Base-by-base conservation (phyloP, 192 early-diverging fungal genomes). In the Funneliformis mosseae region DNA sequence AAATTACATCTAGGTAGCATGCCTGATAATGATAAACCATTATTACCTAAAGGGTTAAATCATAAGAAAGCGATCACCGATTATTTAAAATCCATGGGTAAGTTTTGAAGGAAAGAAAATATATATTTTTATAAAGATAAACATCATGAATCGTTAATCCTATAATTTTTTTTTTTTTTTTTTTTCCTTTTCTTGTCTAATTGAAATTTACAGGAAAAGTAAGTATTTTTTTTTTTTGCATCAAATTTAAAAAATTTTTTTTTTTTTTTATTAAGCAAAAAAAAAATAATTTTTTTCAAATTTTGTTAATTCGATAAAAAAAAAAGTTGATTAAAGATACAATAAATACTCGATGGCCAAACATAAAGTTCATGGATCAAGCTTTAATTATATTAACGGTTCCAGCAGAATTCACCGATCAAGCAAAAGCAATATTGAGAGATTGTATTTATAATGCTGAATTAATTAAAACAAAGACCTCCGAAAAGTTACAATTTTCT, bases 361-460 rank as follows among this genome's bases (percentile, higher is more conserved):
- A 39, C 3, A 28, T 75, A 38, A 60, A 75, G 9, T 75, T 75
- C n/a, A 18, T 60, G 46, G 55, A 75, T 23, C 45, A 75, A 10
- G 55, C 60, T 43, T 75, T 75, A 50, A 11, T 60, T 12, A 23
- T 75, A 27, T 11, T 89, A 14, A 89, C 88, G 5, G 88, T 89
- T 14, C 88, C 88, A 9, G 88, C 88, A 23, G 88, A 87, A 84
- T 89, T 86, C 82, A 84, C 84, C 11, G 88, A 88, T 43, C 63
- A 83, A 50, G 88, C 89, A 59, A 90, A 90, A 74, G 85, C 81
- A 28, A 88, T 87, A 9, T 87, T 90, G 85, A 80, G 89, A 41
- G 85, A 86, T 33, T 88, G 88, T 28, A 87, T 87, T 33, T 83
- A 84, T 50, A 82, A 84, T 14, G 89, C 89, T 14, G 87, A 82